Conservation (phyloP, 768 basidiomycete genomes). For the Tylopilus felleus region DNA sequence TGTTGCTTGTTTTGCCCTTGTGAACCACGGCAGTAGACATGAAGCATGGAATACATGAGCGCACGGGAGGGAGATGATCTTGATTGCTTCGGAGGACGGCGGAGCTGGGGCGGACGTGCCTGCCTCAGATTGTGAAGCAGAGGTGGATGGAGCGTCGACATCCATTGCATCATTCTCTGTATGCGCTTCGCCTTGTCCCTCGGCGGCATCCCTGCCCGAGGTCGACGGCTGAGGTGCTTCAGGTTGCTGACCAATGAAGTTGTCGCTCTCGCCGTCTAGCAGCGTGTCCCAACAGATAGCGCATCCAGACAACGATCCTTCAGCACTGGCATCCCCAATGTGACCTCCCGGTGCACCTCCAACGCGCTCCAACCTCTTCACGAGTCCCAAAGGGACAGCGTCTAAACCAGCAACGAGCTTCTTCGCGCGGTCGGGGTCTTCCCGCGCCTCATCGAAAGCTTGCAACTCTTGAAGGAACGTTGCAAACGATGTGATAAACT, state of each 20-base stretch:
- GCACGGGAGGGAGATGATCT: conserved; percentile 70
- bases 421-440: conserved; percentile 67
- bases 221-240: conserved; percentile 2
- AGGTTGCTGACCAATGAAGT: conserved; percentile 17
- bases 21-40: conserved; percentile 81
- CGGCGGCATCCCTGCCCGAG: neutral
- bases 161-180: conserved; percentile 14
- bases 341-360: conserved; percentile 37
- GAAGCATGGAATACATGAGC: conserved; percentile 79
- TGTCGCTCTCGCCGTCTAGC: conserved; percentile 44
- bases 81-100: conserved; percentile 27
- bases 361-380: conserved; percentile 58
- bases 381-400: conserved; percentile 61
- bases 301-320: conserved; percentile 44
- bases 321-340: conserved; percentile 31
- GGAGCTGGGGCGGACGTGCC: conserved; percentile 5
- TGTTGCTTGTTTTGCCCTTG: conserved; percentile 72
- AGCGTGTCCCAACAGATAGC: conserved; percentile 77
- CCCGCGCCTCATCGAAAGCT: conserved; percentile 37
- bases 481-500: conserved; percentile 25
- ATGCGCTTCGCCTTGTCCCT: conserved; percentile 5
- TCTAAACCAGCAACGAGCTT: conserved; percentile 62
- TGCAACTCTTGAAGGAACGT: conserved; percentile 30
- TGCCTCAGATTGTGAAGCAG: conserved; percentile 13
- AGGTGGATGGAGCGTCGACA: conserved; percentile 14